Conservation (phyloP, 306 rosid species). For the Amphicarpaea edgeworthii region DNA sequence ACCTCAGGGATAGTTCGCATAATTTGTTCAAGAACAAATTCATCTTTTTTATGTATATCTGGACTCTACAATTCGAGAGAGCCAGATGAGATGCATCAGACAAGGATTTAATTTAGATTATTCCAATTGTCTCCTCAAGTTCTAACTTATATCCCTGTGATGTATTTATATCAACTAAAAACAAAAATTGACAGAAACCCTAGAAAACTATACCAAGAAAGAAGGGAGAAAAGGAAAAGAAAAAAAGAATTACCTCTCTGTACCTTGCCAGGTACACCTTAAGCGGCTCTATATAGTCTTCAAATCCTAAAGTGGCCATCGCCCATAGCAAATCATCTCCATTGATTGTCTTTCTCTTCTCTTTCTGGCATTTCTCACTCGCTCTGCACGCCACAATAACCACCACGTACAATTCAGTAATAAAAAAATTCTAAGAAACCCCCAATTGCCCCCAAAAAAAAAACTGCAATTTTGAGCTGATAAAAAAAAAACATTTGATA, state of each 20-base stretch:
- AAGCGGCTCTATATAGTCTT: conserved; percentile 94
- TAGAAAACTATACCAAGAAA: background rate
- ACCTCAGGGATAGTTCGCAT: no score
- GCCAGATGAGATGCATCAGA: background rate
- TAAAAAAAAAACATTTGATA: background rate
- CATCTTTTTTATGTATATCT: background rate
- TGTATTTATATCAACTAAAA: background rate
- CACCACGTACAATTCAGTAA: conserved; percentile 11
- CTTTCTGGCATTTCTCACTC: conserved; percentile 93
- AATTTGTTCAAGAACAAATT: background rate
- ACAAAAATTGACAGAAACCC: background rate
- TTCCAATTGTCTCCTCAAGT: conserved; percentile 18
- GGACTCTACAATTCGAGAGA: background rate
- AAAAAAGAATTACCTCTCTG: conserved; percentile 75
- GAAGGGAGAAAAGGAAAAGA: no score
- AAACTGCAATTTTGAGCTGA: background rate
- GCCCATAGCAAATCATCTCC: conserved; percentile 97
- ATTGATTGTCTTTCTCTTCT: conserved; percentile 94
- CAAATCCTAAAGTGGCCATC: conserved; percentile 91
- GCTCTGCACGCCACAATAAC: conserved; percentile 58
- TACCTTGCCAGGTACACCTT: conserved; percentile 85
- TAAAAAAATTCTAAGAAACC: background rate
- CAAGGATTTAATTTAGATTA: background rate
- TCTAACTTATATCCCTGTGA: conserved; percentile 5
- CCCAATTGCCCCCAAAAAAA: background rate